Evolutionary conservation across 2,329 filamentous ascomycete genomes (phyloP), one percentile per base, ranked within the genome.

Genomic region (Nectriaceae sp.): DNA sequence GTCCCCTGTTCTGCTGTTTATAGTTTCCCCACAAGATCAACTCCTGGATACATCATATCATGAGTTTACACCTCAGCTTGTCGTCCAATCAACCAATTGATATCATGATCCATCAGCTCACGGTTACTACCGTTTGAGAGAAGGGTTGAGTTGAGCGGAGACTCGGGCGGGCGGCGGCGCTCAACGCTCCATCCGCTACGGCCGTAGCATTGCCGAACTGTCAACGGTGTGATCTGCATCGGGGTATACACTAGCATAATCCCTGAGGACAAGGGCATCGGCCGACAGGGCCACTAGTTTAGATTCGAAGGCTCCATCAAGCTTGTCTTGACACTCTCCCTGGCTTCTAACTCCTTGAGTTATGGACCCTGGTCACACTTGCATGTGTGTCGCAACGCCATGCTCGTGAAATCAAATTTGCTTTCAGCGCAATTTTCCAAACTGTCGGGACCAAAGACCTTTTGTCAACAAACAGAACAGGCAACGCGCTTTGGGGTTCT

Each of bases 371-470:
- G 47, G 42, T 46, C 47, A 54, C 45, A 50, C 45, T 47, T 53
- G 53, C 60, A 60, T 63, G 53, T 51, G 47, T 59, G 45, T 57
- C 53, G 56, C 59, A 55, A 50, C 44, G 16, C 37, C 16, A 39
- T 20, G 16, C 37, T 39, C 37, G 11, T 21, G 37, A 44, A 57
- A 62, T 57, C 59, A 63, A 63, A 61, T 60, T 60, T 56, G 60
- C 59, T 50, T 53, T 57, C 56, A 38, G 62, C 59, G 62, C 64
- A 65, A 67, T 67, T 67, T 67, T 67, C 65, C 65, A 67, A 46
- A 61, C 62, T 65, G 63, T 67, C 65, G 65, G 65, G 61, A 63
- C 57, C 57, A 57, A 53, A 61, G 55, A 48, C 54, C 49, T 49
- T 53, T 38, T 42, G 45, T 50, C 61, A 50, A 52, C 55, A 56